Evolutionary conservation across 768 basidiomycete species (phyloP).

Genomic region (Suillus cothurnatus): DNA sequence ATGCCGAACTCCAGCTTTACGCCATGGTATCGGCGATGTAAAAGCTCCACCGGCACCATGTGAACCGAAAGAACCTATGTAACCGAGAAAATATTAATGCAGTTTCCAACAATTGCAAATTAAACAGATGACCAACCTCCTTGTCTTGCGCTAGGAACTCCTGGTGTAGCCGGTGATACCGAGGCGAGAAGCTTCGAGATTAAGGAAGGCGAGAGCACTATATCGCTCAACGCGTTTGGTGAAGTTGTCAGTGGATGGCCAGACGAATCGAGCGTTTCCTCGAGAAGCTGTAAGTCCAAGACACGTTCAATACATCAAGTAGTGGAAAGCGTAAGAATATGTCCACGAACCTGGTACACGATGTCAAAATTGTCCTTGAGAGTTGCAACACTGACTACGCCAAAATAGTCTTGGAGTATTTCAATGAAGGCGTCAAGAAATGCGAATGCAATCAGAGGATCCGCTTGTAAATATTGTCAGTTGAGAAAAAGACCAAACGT

Average conservation of each 20-base stretch:
- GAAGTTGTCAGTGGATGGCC: constrained; percentile 93
- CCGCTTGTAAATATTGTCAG: constrained; percentile 51
- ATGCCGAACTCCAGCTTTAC: constrained; percentile 80
- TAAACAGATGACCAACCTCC: constrained; percentile 22
- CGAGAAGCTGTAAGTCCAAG: constrained; percentile 64
- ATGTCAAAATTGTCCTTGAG: constrained; percentile 93
- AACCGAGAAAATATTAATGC: not conserved
- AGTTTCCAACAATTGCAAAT: not conserved
- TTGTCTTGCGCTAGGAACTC: constrained; percentile 27
- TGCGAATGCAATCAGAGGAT: constrained; percentile 87
- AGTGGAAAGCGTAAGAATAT: not conserved
- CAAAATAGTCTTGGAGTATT: constrained; percentile 86
- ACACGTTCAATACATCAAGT: not conserved
- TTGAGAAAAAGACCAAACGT: not conserved
- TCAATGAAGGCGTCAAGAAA: constrained; percentile 86
- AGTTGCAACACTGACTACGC: constrained; percentile 74
- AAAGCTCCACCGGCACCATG: constrained; percentile 53
- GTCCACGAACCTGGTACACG: constrained; percentile 77
- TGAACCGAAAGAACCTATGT: constrained; percentile 36
- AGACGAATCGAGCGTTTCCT: constrained; percentile 93
- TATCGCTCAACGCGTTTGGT: constrained; percentile 86
- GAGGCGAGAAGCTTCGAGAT: constrained; percentile 66
- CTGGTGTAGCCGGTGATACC: constrained; percentile 27
- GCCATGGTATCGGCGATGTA: constrained; percentile 92
- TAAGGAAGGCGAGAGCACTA: constrained; percentile 89